Evolutionary conservation across 257 asterid species (phyloP).

Genomic region (Solanum peruvianum): DNA sequence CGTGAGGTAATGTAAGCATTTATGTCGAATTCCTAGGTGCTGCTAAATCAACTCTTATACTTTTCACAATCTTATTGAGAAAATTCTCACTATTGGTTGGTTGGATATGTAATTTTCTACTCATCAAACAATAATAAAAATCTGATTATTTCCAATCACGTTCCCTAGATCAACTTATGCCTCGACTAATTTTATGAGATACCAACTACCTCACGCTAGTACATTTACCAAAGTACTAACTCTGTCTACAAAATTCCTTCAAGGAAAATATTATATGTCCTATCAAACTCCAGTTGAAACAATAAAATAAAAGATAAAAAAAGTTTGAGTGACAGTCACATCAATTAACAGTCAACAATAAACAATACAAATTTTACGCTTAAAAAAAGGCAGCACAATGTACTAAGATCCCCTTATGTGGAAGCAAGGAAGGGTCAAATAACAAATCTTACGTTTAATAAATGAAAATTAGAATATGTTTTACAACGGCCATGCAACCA

Average conservation of each 20-base stretch:
- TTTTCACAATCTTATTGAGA: neutral
- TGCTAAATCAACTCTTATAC: neutral
- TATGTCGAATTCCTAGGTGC: neutral
- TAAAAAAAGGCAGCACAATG: too few relatives aligned
- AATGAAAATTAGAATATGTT: too few relatives aligned
- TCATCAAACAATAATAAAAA: too few relatives aligned
- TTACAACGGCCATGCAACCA: neutral
- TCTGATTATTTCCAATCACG: neutral
- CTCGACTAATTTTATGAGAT: fast-evolving
- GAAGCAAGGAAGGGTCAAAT: too few relatives aligned
- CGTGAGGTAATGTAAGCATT: constrained; percentile 57
- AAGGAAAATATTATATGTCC: neutral
- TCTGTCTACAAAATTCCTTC: neutral
- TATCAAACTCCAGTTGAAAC: neutral
- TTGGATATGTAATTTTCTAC: neutral
- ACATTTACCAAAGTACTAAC: neutral
- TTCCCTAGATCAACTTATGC: neutral
- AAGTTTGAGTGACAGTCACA: neutral
- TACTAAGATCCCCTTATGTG: too few relatives aligned
- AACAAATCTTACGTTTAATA: neutral
- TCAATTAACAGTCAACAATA: neutral
- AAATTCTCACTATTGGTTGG: neutral
- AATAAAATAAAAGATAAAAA: neutral
- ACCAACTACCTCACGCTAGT: neutral
- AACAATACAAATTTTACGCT: neutral